Evolutionary conservation across 306 rosid genomes (phyloP).

Genomic region (Comarum palustre): DNA sequence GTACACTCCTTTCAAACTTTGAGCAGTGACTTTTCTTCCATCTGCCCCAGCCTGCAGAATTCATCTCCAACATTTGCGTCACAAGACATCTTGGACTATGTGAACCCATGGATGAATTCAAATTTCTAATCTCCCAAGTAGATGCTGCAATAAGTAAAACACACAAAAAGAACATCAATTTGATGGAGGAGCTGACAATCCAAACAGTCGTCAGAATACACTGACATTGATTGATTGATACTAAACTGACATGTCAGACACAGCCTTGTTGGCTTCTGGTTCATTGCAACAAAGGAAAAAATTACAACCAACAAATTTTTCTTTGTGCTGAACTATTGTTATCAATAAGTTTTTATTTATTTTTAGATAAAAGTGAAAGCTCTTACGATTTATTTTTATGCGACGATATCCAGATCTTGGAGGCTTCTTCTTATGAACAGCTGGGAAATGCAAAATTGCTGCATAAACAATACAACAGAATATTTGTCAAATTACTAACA

Average conservation of each 20-base stretch:
- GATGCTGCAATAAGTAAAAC: conserved; percentile 54
- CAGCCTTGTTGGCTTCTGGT: no score
- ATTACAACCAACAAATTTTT: not conserved
- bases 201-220: not conserved
- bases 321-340: not conserved
- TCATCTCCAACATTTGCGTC: conserved; percentile 84
- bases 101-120: conserved; percentile 70
- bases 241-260: not conserved
- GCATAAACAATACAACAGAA: conserved; percentile 27
- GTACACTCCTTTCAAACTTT: conserved; percentile 82
- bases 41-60: conserved; percentile 58
- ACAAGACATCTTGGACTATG: conserved; percentile 61
- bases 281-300: conserved; percentile 6
- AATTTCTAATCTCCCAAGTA: conserved; percentile 80
- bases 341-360: not conserved
- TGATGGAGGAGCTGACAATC: not conserved
- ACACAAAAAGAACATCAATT: conserved; percentile 16
- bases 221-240: not conserved
- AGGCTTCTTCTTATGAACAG: conserved; percentile 76
- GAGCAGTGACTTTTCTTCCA: conserved; percentile 71
- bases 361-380: conserved; percentile 21
- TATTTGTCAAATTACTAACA: conserved; percentile 4
- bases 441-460: conserved; percentile 88
- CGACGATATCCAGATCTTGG: conserved; percentile 81
- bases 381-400: conserved; percentile 81